These are phyloP conservation scores for Penicillium sp. DNA, from an alignment of 2,329 filamentous ascomycete genomes.

Conservation along the genomic window DNA sequence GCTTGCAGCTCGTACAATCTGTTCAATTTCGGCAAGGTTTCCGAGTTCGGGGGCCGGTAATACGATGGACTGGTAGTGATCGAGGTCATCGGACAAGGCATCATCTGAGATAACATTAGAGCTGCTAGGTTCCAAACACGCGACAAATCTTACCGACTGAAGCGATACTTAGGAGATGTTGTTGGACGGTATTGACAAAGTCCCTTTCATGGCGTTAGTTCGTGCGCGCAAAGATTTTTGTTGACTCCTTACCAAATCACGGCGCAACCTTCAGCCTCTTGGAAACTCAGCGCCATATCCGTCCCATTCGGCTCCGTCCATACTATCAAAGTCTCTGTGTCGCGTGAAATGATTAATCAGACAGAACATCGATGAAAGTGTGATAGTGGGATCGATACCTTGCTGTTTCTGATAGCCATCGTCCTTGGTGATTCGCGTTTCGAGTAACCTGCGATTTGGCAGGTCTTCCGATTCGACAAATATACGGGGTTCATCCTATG, in stretches of 20 bases:
- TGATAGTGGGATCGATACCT: conserved; percentile 54
- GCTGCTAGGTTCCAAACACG: conserved; percentile 4
- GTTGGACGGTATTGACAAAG: conserved; percentile 83
- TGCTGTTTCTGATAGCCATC: conserved; percentile 98
- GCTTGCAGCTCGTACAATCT: conserved; percentile 74
- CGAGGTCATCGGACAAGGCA: conserved; percentile 83
- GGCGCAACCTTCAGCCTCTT: conserved; percentile 91
- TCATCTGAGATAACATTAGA: conserved; percentile 58
- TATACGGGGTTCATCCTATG: conserved; percentile 75
- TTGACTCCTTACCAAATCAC: conserved; percentile 69
- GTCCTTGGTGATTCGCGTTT: conserved; percentile 86
- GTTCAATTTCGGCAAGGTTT: conserved; percentile 79
- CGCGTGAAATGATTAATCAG: conserved; percentile 26
- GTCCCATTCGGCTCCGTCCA: conserved; percentile 91
- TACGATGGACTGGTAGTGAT: conserved; percentile 65
- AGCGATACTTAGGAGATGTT: conserved; percentile 62
- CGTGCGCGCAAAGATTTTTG: conserved; percentile 10
- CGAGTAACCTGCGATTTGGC: conserved; percentile 74
- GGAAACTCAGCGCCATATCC: conserved; percentile 97
- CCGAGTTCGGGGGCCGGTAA: conserved; percentile 77
- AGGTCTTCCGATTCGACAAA: conserved; percentile 92
- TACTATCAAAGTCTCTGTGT: conserved; percentile 86
- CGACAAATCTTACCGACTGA: conserved; percentile 54
- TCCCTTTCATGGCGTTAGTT: conserved; percentile 57
- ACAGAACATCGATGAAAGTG: conserved; percentile 1